Evolutionary conservation across 176 grass and related monocot genomes (phyloP).

Genomic region (Metroxylon sagu): DNA sequence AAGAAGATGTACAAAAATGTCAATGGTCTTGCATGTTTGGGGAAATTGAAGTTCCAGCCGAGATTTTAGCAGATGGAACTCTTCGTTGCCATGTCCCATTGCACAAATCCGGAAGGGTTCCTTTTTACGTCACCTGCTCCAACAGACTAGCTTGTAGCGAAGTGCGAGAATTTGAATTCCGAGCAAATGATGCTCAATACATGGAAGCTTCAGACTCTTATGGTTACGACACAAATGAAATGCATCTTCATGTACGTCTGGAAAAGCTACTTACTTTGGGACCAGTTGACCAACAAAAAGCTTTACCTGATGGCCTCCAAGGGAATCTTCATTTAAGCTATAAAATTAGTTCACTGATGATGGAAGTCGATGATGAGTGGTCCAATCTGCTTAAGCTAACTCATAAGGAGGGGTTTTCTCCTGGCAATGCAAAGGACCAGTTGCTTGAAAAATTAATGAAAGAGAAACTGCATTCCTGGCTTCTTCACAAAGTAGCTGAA

Average conservation of each 20-base stretch:
- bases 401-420: constrained; percentile 36
- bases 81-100: constrained; percentile 66
- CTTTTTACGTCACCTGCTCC: constrained; percentile 96
- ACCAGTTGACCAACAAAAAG: constrained; percentile 40
- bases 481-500: constrained; percentile 72
- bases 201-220: constrained; percentile 46
- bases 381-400: constrained; percentile 61
- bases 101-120: constrained; percentile 65
- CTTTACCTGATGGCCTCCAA: constrained; percentile 31
- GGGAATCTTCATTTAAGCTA: constrained; percentile 56
- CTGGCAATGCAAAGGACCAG: constrained; percentile 31
- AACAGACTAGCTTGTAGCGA: constrained; percentile 93
- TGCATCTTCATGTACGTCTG: constrained; percentile 79
- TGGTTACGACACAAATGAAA: constrained; percentile 55
- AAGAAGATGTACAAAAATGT: constrained; percentile 71
- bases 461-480: constrained; percentile 80
- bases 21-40: constrained; percentile 99
- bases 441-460: constrained; percentile 67
- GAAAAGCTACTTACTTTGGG: constrained; percentile 75
- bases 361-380: constrained; percentile 46
- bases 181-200: constrained; percentile 33
- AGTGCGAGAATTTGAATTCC: constrained; percentile 90
- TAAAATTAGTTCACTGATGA: constrained; percentile 76
- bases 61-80: constrained; percentile 76
- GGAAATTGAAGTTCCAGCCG: constrained; percentile 70